Percentiles rank a stretch among this genome's conserved stretches.
Evolutionary conservation across 495 filamentous ascomycete genomes (phyloP).

Genomic region (Penicillium robsamsonii): DNA sequence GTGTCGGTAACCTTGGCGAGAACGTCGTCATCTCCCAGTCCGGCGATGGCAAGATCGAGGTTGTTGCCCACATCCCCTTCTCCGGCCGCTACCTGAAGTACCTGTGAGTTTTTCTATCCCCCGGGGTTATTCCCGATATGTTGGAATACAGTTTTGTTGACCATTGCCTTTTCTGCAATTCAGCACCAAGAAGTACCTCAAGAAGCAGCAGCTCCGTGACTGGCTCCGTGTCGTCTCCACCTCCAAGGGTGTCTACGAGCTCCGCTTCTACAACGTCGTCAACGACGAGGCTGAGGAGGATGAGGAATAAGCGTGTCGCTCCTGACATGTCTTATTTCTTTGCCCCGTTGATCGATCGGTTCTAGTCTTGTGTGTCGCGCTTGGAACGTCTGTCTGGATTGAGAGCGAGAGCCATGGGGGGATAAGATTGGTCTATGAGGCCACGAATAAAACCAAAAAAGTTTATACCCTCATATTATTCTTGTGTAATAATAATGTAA

Average conservation of each 20-base stretch:
- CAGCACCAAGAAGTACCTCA: conserved; percentile 99
- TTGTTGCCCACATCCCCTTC: conserved; percentile 95
- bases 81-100: conserved; percentile 99
- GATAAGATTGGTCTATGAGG: conserved; percentile 28
- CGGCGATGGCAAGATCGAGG: conserved; percentile 96
- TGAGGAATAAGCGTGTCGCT: conserved; percentile 72
- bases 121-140: background rate
- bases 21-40: conserved; percentile 82
- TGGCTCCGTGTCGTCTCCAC: conserved; percentile 99
- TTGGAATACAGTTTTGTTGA: conserved; percentile 5
- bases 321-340: conserved; percentile 10
- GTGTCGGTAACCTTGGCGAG: conserved; percentile 96
- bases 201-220: conserved; percentile 99
- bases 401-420: conserved; percentile 22
- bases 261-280: conserved; percentile 99
- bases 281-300: conserved; percentile 96
- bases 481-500: background rate
- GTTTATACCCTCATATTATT: conserved; percentile 27
- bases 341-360: conserved; percentile 21
- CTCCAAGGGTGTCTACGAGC: conserved; percentile 95
- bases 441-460: conserved; percentile 30
- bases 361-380: conserved; percentile 13
- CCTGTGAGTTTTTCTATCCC: conserved; percentile 62
- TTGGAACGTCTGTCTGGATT: conserved; percentile 12
- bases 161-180: conserved; percentile 7